These are phyloP conservation scores for Talaromyces sp. DNA, from an alignment of 2,329 filamentous ascomycete species.

Conservation along the genomic window DNA sequence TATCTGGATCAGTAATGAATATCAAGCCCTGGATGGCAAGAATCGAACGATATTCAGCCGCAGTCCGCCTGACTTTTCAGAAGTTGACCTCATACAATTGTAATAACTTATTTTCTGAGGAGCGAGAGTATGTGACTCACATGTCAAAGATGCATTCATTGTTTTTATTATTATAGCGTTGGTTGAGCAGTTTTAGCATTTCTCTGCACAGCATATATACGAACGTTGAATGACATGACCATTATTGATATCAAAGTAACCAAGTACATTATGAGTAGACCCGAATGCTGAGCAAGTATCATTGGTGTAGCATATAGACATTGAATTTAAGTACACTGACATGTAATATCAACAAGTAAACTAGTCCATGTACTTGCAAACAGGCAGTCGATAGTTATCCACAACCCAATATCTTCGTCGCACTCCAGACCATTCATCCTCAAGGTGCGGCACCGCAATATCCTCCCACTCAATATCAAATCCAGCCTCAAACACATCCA, in stretches of 20 bases:
- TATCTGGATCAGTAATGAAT: constrained; percentile 93
- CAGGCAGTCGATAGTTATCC: constrained; percentile 47
- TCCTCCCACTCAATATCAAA: constrained; percentile 85
- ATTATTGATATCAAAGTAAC: neutral
- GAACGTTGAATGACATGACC: neutral
- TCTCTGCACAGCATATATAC: neutral
- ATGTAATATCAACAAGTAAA: neutral
- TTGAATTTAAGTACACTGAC: neutral
- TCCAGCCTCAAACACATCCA: constrained; percentile 83
- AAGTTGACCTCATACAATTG: constrained; percentile 78
- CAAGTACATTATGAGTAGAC: neutral
- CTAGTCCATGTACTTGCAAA: constrained; percentile 24
- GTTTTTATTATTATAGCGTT: neutral
- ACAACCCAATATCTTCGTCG: constrained; percentile 86
- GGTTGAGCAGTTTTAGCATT: neutral
- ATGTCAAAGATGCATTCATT: neutral
- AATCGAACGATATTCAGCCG: constrained; percentile 76
- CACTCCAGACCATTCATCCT: constrained; percentile 82
- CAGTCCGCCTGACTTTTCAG: constrained; percentile 84
- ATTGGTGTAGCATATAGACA: neutral
- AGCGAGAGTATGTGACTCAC: neutral
- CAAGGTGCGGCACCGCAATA: constrained; percentile 66
- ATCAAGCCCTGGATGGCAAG: constrained; percentile 79
- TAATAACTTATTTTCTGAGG: constrained; percentile 29
- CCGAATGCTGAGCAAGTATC: neutral